Evolutionary conservation across 129 eudicot genomes (phyloP).

Genomic region (Rutidosis leptorrhynchoides): DNA sequence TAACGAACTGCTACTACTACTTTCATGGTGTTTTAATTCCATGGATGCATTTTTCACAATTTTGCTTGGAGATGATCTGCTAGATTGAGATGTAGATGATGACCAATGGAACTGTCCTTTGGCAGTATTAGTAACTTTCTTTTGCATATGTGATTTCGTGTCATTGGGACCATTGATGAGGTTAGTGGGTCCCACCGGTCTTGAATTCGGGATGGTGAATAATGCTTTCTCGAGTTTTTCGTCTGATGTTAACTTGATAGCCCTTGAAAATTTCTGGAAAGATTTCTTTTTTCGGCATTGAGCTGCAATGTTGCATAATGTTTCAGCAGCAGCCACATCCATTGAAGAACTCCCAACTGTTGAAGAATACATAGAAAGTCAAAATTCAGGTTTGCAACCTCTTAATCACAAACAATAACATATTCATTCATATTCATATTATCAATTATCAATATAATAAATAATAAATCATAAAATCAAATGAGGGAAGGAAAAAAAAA

Average conservation of each 20-base stretch:
- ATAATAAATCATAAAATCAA: neutral
- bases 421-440: neutral
- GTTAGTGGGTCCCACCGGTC: constrained; percentile 25
- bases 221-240: constrained; percentile 49
- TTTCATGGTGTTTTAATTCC: constrained; percentile 36
- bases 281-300: constrained; percentile 48
- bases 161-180: constrained; percentile 25
- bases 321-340: constrained; percentile 68
- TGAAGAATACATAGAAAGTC: constrained; percentile 19
- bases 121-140: constrained; percentile 38
- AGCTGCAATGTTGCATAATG: constrained; percentile 58
- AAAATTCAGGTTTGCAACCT: neutral
- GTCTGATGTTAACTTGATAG: constrained; percentile 45
- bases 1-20: constrained; percentile 28
- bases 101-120: constrained; percentile 44
- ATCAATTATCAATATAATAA: neutral
- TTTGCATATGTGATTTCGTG: constrained; percentile 28
- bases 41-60: constrained; percentile 32
- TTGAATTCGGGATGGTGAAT: constrained; percentile 43
- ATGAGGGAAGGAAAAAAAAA: constrained; percentile 2
- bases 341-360: constrained; percentile 52
- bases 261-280: constrained; percentile 50
- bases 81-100: constrained; percentile 41
- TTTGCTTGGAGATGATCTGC: constrained; percentile 68
- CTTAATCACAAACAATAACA: neutral